Percentiles rank a stretch among this genome's conserved stretches.
Conservation (phyloP, 345 rosid species). For the Arabis hirsuta region DNA sequence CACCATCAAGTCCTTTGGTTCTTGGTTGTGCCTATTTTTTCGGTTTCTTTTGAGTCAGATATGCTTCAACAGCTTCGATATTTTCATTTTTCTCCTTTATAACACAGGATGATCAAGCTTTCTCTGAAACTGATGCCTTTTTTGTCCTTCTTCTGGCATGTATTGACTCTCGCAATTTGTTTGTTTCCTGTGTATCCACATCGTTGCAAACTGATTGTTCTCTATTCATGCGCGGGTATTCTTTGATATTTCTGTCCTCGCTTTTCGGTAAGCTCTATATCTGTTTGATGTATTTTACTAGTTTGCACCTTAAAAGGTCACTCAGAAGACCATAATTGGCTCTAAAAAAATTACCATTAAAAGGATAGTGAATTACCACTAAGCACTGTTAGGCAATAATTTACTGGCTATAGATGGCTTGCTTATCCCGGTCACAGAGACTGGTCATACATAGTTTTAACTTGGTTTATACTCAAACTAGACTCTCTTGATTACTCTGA, state of each 20-base stretch:
- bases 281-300: conserved; percentile 8
- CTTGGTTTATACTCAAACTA: too few relatives aligned
- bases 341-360: not conserved
- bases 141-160: conserved; percentile 97
- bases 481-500: not conserved
- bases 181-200: conserved; percentile 97
- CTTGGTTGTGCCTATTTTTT: not conserved
- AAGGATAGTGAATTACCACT: not conserved
- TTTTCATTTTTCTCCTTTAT: not conserved
- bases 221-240: conserved; percentile 86
- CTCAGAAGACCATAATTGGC: conserved; percentile 1
- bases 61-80: not conserved
- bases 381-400: not conserved
- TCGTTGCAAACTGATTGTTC: conserved; percentile 82
- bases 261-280: conserved; percentile 63
- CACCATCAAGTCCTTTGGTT: not conserved
- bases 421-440: not conserved
- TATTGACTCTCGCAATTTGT: conserved; percentile 94
- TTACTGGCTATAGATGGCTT: too few relatives aligned
- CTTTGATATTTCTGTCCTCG: conserved; percentile 79
- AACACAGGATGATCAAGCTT: conserved; percentile 87
- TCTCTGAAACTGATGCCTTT: conserved; percentile 91
- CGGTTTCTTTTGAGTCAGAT: conserved; percentile 7
- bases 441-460: not conserved
- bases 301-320: not conserved